phyloP scores from a whole-genome alignment of 805 yeast species.

The Blastobotrys terrestris region DNA sequence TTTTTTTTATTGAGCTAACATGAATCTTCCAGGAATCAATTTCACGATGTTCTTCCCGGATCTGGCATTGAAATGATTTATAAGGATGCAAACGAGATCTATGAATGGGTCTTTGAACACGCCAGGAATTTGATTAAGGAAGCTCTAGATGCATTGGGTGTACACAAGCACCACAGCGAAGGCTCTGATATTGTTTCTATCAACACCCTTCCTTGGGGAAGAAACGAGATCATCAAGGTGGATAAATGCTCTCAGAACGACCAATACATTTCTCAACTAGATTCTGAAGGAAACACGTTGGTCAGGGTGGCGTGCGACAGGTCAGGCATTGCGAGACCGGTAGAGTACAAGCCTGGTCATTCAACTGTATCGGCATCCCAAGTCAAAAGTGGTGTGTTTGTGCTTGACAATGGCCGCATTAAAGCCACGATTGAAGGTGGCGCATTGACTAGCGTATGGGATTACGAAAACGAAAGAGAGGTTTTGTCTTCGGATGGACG shows the following conservation, averaged over 20 bases:
- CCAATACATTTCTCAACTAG: background rate
- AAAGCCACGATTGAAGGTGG: slow-evolving; percentile 58
- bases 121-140: slow-evolving; percentile 48
- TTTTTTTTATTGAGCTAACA: background rate
- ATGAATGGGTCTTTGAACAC: slow-evolving; percentile 47
- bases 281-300: background rate
- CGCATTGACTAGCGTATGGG: slow-evolving; percentile 57
- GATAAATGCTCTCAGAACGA: slow-evolving; percentile 16
- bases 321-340: background rate
- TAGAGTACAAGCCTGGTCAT: background rate
- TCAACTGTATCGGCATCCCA: slow-evolving; percentile 18
- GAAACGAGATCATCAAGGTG: slow-evolving; percentile 41
- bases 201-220: slow-evolving; percentile 63
- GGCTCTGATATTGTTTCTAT: slow-evolving; percentile 25
- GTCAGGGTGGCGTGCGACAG: background rate
- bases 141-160: slow-evolving; percentile 43
- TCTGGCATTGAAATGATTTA: slow-evolving; percentile 93
- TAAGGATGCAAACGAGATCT: slow-evolving; percentile 80
- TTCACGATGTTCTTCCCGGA: slow-evolving; percentile 98
- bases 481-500: slow-evolving; percentile 49
- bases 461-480: slow-evolving; percentile 53
- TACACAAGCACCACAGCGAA: slow-evolving; percentile 13
- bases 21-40: slow-evolving; percentile 52
- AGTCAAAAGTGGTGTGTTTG: slow-evolving; percentile 37
- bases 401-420: slow-evolving; percentile 56